Evolutionary conservation across 164 flowering plant species (phyloP), one percentile per base, ranked within the genome.

Genomic region (Amborella trichopoda): DNA sequence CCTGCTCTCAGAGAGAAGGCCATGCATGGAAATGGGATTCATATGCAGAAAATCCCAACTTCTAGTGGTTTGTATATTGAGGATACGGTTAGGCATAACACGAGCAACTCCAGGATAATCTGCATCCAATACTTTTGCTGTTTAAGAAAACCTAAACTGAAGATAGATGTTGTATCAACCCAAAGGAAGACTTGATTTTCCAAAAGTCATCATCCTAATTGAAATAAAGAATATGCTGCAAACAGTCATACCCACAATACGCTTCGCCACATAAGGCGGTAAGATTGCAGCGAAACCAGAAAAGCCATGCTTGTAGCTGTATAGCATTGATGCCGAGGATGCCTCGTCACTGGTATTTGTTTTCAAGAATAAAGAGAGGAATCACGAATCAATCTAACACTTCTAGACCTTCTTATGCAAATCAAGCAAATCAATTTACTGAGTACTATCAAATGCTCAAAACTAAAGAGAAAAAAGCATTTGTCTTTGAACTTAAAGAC

Each of bases 251-350:
- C 78, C 76, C 68, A 68, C 71, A 49, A 70, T 53, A 16, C 36
- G 30, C 55, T 57, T 26, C 1, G 78, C 78, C 52, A 73, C 74
- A 37, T 74, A 62, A 12, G 58, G 44, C 9, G 61, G 62, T 34
- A 76, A 27, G 20, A 56, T 54, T 11, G 72, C 82, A 26, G 78
- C 69, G 58, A 76, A 73, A 36, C 82, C 82, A 0, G 74, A 73
- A 47, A 76, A 73, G 5, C 76, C 78, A 49, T 76, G 50, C 17
- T 37, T 49, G 18, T 49, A 49, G 40, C 52, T 49, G 21, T 49
- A 49, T 19, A 49, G 41, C 6, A 49, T 49, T 9, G 43, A 34
- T 17, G 14, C 41, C 27, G 16, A 23, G 13, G 22, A 23, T 20
- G 16, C 23, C 37, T 16, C 13, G 30, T 11, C 14, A 69, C 61